A percentile compares a stretch with the other conserved stretches of the same genome.
Conservation (phyloP, 805 yeast genomes). For the Priceomyces haplophilus region DNA sequence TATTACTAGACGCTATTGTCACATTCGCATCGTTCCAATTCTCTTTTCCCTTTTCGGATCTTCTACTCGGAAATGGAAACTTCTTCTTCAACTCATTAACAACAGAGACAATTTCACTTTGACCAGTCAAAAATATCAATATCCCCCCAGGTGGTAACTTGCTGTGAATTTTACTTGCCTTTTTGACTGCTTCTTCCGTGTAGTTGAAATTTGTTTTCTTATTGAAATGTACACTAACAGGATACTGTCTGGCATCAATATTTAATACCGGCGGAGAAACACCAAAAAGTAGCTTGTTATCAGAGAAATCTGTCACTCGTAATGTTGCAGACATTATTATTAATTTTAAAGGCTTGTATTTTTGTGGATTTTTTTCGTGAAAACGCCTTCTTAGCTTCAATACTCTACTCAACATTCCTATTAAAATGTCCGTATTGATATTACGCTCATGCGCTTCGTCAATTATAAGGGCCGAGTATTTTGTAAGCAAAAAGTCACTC, state of each 20-base stretch:
- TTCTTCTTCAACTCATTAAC: conserved; percentile 67
- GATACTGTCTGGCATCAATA: conserved; percentile 90
- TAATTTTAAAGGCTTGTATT: conserved; percentile 65
- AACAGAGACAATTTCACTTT: conserved; percentile 78
- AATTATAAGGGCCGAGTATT: conserved; percentile 82
- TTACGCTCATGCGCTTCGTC: conserved; percentile 99
- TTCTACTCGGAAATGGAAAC: conserved; percentile 53
- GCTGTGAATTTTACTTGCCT: conserved; percentile 82
- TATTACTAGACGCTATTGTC: conserved; percentile 52
- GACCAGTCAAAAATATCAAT: conserved; percentile 89
- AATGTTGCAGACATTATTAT: conserved; percentile 97
- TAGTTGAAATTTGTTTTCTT: conserved; percentile 75
- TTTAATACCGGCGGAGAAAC: conserved; percentile 81
- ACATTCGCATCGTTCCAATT: conserved; percentile 28
- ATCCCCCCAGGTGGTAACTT: conserved; percentile 92
- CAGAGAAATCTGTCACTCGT: conserved; percentile 89
- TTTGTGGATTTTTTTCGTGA: conserved; percentile 43
- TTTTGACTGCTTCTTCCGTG: conserved; percentile 79
- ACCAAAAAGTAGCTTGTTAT: conserved; percentile 65
- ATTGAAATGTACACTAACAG: conserved; percentile 89
- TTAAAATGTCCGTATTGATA: conserved; percentile 90
- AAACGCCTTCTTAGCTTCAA: conserved; percentile 64
- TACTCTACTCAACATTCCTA: conserved; percentile 91
- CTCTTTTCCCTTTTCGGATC: conserved; percentile 7
- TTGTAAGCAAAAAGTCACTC: conserved; percentile 74